Evolutionary conservation across 129 eudicot genomes (phyloP).

Genomic region (Oenanthe sinensis): DNA sequence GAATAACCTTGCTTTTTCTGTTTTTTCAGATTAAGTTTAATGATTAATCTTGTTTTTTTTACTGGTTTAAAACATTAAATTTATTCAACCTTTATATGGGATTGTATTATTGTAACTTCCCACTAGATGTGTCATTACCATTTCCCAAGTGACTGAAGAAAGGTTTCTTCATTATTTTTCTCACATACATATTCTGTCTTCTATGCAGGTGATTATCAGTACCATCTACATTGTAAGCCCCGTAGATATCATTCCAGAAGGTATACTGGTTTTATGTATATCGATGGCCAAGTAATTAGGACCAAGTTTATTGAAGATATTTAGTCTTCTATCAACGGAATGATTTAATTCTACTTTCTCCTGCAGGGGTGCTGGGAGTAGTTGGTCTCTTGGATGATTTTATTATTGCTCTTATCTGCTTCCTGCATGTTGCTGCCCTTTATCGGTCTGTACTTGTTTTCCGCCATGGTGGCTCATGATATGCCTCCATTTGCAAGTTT

Average conservation of each 20-base stretch:
- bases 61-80: neutral
- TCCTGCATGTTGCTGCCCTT: constrained; percentile 82
- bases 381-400: constrained; percentile 85
- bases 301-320: neutral
- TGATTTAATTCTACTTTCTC: neutral
- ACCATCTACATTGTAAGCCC: constrained; percentile 78
- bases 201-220: constrained; percentile 53
- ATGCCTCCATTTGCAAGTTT: constrained; percentile 3
- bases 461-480: constrained; percentile 76
- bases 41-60: too few relatives aligned
- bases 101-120: neutral
- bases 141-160: neutral
- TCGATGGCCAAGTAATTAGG: neutral
- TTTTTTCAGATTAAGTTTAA: too few relatives aligned
- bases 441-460: constrained; percentile 74
- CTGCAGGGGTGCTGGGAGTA: constrained; percentile 67
- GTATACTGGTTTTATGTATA: constrained; percentile 24
- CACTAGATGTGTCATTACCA: neutral
- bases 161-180: neutral
- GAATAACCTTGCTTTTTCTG: neutral
- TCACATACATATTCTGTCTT: neutral
- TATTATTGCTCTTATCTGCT: constrained; percentile 67
- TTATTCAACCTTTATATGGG: neutral
- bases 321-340: neutral
- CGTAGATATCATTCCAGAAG: constrained; percentile 92